phyloP scores from a whole-genome alignment of 179 eudicot species.

The Beta lomatogona region DNA sequence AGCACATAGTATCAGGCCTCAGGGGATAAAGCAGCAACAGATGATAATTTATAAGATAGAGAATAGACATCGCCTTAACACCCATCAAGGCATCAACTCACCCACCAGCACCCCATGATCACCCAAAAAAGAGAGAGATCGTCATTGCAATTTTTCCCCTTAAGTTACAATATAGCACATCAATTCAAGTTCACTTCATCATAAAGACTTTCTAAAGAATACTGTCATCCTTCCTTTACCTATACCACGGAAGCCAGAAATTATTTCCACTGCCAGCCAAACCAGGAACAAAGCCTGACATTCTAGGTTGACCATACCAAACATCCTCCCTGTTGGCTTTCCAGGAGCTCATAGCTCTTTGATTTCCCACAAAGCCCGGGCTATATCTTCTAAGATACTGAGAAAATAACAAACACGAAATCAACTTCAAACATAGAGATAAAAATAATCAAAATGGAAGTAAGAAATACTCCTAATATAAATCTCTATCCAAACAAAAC shows the following conservation, averaged over 20 bases:
- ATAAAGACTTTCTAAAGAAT: background rate
- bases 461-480: background rate
- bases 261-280: constrained; percentile 35
- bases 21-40: background rate
- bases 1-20: background rate
- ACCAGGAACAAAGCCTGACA: constrained; percentile 27
- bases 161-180: constrained; percentile 1
- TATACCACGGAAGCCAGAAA: constrained; percentile 58
- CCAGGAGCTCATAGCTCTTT: constrained; percentile 25
- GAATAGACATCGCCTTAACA: background rate
- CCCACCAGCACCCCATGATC: background rate
- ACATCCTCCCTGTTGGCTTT: constrained; percentile 38
- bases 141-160: background rate
- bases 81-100: background rate
- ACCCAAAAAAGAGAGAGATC: background rate
- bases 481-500: too few relatives aligned
- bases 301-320: constrained; percentile 26
- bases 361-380: constrained; percentile 27
- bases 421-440: constrained; percentile 6
- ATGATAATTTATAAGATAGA: background rate
- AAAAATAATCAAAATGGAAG: background rate
- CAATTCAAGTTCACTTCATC: background rate
- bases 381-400: constrained; percentile 36
- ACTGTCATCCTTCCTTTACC: constrained; percentile 27
- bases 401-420: constrained; percentile 23